Percentiles rank a stretch among this genome's conserved stretches.
These are phyloP conservation scores for Pseudogymnoascus sp. DNA, from an alignment of 2,329 filamentous ascomycete genomes.

Conservation along the genomic window DNA sequence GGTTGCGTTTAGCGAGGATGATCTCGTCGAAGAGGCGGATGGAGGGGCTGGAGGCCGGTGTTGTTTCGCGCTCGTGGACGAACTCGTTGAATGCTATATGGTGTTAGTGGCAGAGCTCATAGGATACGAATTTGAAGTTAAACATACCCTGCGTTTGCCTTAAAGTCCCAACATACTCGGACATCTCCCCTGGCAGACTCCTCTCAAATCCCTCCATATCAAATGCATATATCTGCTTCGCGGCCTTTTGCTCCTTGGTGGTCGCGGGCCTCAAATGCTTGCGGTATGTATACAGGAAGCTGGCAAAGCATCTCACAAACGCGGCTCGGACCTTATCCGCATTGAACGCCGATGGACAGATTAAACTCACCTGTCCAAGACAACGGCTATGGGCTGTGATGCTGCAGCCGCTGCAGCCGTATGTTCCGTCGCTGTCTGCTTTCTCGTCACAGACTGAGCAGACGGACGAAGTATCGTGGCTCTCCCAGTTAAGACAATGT, in stretches of 20 bases:
- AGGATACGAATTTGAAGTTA: not conserved
- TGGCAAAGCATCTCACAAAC: conserved; percentile 58
- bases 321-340: conserved; percentile 53
- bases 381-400: conserved; percentile 50
- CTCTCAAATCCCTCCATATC: conserved; percentile 58
- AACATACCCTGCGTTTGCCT: conserved; percentile 56
- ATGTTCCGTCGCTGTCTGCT: conserved; percentile 57
- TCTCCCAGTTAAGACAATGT: conserved; percentile 64
- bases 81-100: conserved; percentile 66
- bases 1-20: conserved; percentile 65
- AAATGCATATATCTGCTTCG: conserved; percentile 53
- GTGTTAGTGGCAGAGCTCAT: conserved; percentile 34
- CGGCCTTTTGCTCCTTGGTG: conserved; percentile 50
- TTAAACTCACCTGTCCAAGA: conserved; percentile 53
- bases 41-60: conserved; percentile 49
- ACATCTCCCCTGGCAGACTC: conserved; percentile 56
- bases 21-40: conserved; percentile 79
- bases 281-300: conserved; percentile 56
- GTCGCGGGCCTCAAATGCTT: conserved; percentile 50
- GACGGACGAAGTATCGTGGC: conserved; percentile 48
- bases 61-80: conserved; percentile 69
- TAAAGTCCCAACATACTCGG: conserved; percentile 56
- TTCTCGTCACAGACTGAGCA: conserved; percentile 73
- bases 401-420: conserved; percentile 60
- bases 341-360: conserved; percentile 55